Evolutionary conservation across 1,284 basidiomycete species (phyloP).

Genomic region (Boletus sp.): DNA sequence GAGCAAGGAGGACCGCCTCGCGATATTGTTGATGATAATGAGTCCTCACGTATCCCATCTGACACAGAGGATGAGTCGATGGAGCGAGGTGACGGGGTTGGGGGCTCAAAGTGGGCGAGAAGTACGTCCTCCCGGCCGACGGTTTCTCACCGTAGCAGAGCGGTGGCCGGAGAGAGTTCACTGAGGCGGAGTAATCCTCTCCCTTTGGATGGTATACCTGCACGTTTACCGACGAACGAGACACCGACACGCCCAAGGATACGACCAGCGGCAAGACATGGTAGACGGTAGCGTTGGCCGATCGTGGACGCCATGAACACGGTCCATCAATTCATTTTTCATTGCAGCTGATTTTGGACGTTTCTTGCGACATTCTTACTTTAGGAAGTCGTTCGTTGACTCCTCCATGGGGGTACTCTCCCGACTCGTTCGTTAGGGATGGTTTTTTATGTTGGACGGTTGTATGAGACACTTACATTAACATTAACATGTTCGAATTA

Average conservation of each 20-base stretch:
- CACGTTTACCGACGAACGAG: slow-evolving; percentile 47
- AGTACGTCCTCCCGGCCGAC: slow-evolving; percentile 25
- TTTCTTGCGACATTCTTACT: slow-evolving; percentile 12
- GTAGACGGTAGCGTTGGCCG: slow-evolving; percentile 26
- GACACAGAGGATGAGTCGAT: slow-evolving; percentile 33
- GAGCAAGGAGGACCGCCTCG: slow-evolving; percentile 43
- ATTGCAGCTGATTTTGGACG: slow-evolving; percentile 6
- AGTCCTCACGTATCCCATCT: slow-evolving; percentile 21
- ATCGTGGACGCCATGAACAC: background rate
- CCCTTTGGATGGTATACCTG: slow-evolving; percentile 28
- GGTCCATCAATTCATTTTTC: background rate
- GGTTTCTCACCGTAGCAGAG: slow-evolving; percentile 16
- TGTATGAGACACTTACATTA: slow-evolving; percentile 9
- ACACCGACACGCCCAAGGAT: slow-evolving; percentile 63
- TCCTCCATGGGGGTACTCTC: slow-evolving; percentile 2
- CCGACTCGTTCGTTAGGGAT: slow-evolving; percentile 16
- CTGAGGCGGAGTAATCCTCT: slow-evolving; percentile 23
- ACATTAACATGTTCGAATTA: slow-evolving; percentile 12
- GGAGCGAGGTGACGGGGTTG: slow-evolving; percentile 33
- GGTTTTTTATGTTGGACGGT: slow-evolving; percentile 11
- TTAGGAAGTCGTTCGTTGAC: slow-evolving; percentile 7
- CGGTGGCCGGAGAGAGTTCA: slow-evolving; percentile 18
- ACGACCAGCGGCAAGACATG: slow-evolving; percentile 26
- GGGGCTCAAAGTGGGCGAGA: slow-evolving; percentile 39
- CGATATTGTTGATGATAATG: slow-evolving; percentile 33